Conservation (phyloP, 2,329 filamentous ascomycete genomes). For the Clonostachys solani region DNA sequence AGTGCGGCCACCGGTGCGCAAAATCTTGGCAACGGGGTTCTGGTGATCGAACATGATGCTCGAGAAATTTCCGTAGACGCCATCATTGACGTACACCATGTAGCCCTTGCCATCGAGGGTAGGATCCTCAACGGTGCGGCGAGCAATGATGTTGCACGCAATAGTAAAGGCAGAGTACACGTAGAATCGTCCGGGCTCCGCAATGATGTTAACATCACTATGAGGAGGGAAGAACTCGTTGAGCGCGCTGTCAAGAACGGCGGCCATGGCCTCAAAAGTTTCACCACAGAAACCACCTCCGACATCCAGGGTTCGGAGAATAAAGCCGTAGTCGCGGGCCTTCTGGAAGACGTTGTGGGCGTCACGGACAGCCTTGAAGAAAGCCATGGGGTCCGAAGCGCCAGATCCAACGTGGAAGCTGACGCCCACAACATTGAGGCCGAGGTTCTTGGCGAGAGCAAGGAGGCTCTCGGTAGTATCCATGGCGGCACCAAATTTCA, state of each 20-base stretch:
- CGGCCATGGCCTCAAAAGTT: slow-evolving; percentile 87
- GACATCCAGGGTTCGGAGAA: slow-evolving; percentile 85
- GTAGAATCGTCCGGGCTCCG: slow-evolving; percentile 95
- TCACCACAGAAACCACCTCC: slow-evolving; percentile 91
- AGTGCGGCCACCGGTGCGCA: slow-evolving; percentile 57
- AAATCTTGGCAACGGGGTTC: slow-evolving; percentile 77
- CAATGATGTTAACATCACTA: slow-evolving; percentile 75
- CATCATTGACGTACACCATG: slow-evolving; percentile 98
- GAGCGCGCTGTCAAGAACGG: slow-evolving; percentile 71
- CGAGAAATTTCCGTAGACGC: slow-evolving; percentile 96
- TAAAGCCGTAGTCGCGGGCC: slow-evolving; percentile 70
- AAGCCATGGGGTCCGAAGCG: slow-evolving; percentile 87
- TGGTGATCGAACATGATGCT: slow-evolving; percentile 99
- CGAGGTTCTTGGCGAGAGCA: slow-evolving; percentile 72
- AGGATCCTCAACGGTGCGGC: slow-evolving; percentile 78
- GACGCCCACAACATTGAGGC: slow-evolving; percentile 88
- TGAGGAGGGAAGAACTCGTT: slow-evolving; percentile 82
- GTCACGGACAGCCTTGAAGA: slow-evolving; percentile 86
- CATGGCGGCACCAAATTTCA: slow-evolving; percentile 94
- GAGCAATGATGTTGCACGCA: slow-evolving; percentile 92
- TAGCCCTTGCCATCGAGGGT: slow-evolving; percentile 65
- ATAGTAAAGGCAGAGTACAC: slow-evolving; percentile 91
- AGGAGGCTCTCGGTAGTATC: slow-evolving; percentile 77
- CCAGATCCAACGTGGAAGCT: slow-evolving; percentile 98
- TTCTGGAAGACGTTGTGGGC: slow-evolving; percentile 87